Conservation (phyloP, 2,329 filamentous ascomycete genomes). For the Cercospora canescens region DNA sequence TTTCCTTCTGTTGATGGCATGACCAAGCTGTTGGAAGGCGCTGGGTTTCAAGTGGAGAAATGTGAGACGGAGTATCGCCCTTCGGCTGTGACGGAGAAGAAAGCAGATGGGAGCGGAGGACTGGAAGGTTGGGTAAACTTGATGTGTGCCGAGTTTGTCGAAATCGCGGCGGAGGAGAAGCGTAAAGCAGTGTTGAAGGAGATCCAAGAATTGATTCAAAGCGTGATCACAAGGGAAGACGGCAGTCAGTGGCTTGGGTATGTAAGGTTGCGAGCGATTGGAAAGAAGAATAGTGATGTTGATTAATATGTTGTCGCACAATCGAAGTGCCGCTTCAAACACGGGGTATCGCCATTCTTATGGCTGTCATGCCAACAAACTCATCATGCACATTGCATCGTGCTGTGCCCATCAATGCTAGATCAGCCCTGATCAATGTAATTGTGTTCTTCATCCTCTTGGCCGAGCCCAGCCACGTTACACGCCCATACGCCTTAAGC, state of each 20-base stretch:
- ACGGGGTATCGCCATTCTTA: neutral
- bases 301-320: neutral
- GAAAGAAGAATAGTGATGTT: slow-evolving; percentile 31
- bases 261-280: slow-evolving; percentile 47
- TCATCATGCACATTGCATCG: neutral
- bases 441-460: neutral
- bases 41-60: slow-evolving; percentile 47
- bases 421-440: no score
- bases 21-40: slow-evolving; percentile 36
- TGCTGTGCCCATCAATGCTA: no score
- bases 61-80: slow-evolving; percentile 66
- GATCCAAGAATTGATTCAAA: slow-evolving; percentile 56
- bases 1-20: slow-evolving; percentile 68
- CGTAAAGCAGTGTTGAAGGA: slow-evolving; percentile 57
- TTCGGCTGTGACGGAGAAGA: slow-evolving; percentile 50
- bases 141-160: slow-evolving; percentile 61
- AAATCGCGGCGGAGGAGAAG: slow-evolving; percentile 48
- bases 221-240: slow-evolving; percentile 57
- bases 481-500: neutral
- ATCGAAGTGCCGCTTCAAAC: neutral
- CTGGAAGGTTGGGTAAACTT: slow-evolving; percentile 53
- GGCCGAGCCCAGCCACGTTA: neutral
- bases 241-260: slow-evolving; percentile 54
- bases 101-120: slow-evolving; percentile 30
- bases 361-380: neutral